Conservation (phyloP, 805 yeast genomes). For the fission yeast (Schizosaccharomyces pombe) region DNA sequence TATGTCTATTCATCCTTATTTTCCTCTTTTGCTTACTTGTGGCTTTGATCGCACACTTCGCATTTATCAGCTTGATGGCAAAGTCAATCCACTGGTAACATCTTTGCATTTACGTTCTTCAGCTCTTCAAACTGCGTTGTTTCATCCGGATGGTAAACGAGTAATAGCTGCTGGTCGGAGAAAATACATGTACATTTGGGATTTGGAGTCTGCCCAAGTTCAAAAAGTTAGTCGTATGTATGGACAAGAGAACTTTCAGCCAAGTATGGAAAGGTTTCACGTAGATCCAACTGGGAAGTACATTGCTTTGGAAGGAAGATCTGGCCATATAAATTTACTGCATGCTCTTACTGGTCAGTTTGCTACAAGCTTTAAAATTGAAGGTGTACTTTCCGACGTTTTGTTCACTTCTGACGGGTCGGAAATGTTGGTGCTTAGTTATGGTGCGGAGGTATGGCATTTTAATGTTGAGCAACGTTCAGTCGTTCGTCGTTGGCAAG, state of each 20-base stretch:
- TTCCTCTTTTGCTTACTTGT: constrained; percentile 66
- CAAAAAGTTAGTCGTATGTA: constrained; percentile 75
- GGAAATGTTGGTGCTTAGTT: constrained; percentile 36
- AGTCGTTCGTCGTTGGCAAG: constrained; percentile 52
- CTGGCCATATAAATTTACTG: constrained; percentile 76
- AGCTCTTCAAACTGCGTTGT: constrained; percentile 58
- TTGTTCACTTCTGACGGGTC: constrained; percentile 28
- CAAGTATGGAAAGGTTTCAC: constrained; percentile 68
- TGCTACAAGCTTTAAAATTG: constrained; percentile 67
- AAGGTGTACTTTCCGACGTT: constrained; percentile 67
- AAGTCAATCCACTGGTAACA: constrained; percentile 54
- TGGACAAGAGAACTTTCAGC: constrained; percentile 72
- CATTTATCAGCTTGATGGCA: constrained; percentile 77
- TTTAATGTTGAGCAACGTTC: constrained; percentile 32
- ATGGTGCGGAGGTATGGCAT: constrained; percentile 77
- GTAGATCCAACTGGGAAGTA: constrained; percentile 44
- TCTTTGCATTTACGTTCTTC: constrained; percentile 55
- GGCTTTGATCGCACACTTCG: constrained; percentile 82
- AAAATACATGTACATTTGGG: constrained; percentile 81
- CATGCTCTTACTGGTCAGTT: constrained; percentile 66
- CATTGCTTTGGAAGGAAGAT: constrained; percentile 56
- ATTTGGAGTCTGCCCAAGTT: constrained; percentile 44
- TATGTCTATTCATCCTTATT: constrained; percentile 59
- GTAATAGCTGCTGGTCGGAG: constrained; percentile 81
- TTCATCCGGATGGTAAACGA: constrained; percentile 28